phyloP scores from a whole-genome alignment of 225 moss, liverwort and hornwort species.

The Antitrichia curtipendula region DNA sequence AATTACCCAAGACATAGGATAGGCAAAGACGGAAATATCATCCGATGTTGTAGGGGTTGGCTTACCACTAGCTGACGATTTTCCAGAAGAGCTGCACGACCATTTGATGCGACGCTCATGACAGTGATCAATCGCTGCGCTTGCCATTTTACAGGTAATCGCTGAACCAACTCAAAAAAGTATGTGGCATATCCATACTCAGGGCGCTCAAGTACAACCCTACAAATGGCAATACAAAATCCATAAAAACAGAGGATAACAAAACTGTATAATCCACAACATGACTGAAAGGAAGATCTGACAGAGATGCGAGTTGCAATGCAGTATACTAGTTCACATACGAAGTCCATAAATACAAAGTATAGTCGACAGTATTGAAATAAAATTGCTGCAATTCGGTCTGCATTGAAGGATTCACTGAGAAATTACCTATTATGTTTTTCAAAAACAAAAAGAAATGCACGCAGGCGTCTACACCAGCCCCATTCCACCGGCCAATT shows the following conservation, averaged over 20 bases:
- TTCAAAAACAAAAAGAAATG: slow-evolving; percentile 55
- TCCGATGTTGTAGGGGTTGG: background rate
- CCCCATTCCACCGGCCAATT: slow-evolving; percentile 66
- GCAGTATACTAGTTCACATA: background rate
- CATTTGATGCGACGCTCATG: slow-evolving; percentile 41
- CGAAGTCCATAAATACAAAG: background rate
- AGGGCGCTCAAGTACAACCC: slow-evolving; percentile 65
- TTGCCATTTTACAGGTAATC: slow-evolving; percentile 50
- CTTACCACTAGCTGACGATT: slow-evolving; percentile 46
- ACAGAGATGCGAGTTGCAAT: background rate
- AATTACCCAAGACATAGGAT: no score
- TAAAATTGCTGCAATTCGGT: background rate
- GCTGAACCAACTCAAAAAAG: slow-evolving; percentile 57
- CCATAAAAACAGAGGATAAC: background rate
- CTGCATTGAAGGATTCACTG: background rate
- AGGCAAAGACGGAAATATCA: no score
- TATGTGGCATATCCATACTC: slow-evolving; percentile 67
- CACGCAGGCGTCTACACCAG: slow-evolving; percentile 46
- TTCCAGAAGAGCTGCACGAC: slow-evolving; percentile 53
- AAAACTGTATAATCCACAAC: background rate
- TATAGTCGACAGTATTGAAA: background rate
- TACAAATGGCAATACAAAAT: background rate
- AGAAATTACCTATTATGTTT: slow-evolving; percentile 47
- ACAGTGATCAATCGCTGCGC: slow-evolving; percentile 52
- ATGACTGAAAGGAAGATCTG: background rate